Evolutionary conservation across 2,329 filamentous ascomycete genomes (phyloP), one percentile per base, ranked within the genome.

Genomic region (Alternaria ethzedia): DNA sequence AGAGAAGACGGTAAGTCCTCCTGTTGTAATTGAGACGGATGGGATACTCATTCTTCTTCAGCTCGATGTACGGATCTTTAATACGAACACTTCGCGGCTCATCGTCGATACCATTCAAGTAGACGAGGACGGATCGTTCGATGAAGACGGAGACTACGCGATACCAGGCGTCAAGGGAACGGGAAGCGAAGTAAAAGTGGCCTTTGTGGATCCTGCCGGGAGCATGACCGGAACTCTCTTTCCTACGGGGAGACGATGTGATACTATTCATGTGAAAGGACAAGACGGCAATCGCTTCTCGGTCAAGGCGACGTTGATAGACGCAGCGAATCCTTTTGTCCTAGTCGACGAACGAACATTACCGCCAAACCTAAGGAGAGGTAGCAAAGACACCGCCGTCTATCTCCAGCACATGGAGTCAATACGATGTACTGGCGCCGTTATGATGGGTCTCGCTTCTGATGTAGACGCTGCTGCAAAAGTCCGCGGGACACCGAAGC

Each of bases 71-170:
- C 82, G 87, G 54, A 87, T 92, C 51, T 84, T 86, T 74, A 93
- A 93, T 74, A 92, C 89, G 2, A 93, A 93, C 70, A 92, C 90
- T 0, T 73, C 72, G 78, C 80, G 44, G 90, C 91, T 75, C 75
- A 89, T 57, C 85, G 90, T 66, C 77, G 85, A 58, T 82, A 87
- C 11, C 11, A 56, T 79, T 3, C 82, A 80, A 3, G 90, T 91
- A 61, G 81, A 82, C 1, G 80, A 88, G 2, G 74, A 79, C 0
- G 83, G 82, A 12, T 70, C 70, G 8, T 75, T 75, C 32, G 41
- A 68, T 4, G 73, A 15, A 81, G 79, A 6, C 80, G 89, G 88
- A 0, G 82, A 85, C 13, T 90, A 89, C 69, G 75, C 80, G 2
- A 90, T 91, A 67, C 88, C 89, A 70, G 89, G 89, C 0, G 89